Evolutionary conservation across 2,329 filamentous ascomycete genomes (phyloP), one percentile per base, ranked within the genome.

Genomic region (Paecilomyces variotii): DNA sequence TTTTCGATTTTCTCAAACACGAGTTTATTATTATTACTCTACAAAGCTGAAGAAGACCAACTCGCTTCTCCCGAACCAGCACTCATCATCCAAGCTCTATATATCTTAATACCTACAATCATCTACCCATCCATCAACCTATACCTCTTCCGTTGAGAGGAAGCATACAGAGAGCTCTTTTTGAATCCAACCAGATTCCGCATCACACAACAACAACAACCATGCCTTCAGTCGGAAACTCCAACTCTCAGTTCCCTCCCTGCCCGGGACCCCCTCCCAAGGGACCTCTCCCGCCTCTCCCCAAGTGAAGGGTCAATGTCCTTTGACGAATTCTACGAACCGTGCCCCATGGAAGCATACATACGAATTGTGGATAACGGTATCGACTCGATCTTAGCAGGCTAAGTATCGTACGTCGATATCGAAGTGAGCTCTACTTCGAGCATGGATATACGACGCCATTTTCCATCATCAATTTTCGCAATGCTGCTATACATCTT

Each of bases 211-310:
- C 50, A 26, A 10, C 50, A 50, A 50, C 10, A 11, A 70, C 60
- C 56, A 73, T 73, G 71, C 71, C 71, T 72, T 73, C 71, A 59
- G 59, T 72, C 65, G 68, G 62, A 60, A 62, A 67, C 55, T 61
- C 67, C 57, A 59, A 64, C 52, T 70, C 70, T 67, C 70, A 72
- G 56, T 73, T 74, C 62, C 72, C 72, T 69, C 72, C 72, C 57
- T 74, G 72, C 67, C 72, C 72, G 4, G 72, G 72, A 45, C 72
- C 72, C 64, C 72, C 72, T 56, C 72, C 72, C 56, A 72, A 72
- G 70, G 72, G 72, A 56, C 72, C 72, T 68, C 67, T 74, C 28
- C 72, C 72, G 64, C 72, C 72, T 57, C 66, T 74, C 61, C 72
- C 72, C 35, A 74, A 74, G 67, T 74, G 73, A 70, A 52, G 25